Percentiles rank a stretch among this genome's conserved stretches.
Conservation (phyloP, 768 basidiomycete genomes). For the Leccinum uliginosum region DNA sequence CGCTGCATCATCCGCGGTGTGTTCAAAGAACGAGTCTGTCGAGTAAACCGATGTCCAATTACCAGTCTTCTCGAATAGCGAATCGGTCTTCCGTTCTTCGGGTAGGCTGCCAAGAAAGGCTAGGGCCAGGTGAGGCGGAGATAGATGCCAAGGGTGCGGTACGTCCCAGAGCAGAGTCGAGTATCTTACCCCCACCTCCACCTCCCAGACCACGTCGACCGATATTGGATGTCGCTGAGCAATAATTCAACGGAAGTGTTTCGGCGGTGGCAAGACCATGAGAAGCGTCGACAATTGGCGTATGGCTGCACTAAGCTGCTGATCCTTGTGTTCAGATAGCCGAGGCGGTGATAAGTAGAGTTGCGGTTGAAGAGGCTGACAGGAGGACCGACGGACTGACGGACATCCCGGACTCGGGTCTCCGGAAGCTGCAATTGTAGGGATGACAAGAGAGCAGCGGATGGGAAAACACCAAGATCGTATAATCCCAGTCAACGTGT, state of each 20-base stretch:
- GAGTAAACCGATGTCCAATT: slow-evolving; percentile 43
- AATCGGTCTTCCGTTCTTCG: slow-evolving; percentile 35
- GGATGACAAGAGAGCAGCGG: slow-evolving; percentile 32
- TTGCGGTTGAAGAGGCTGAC: too few species aligned
- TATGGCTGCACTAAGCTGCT: slow-evolving; percentile 58
- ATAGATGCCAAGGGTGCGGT: slow-evolving; percentile 58
- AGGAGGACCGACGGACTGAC: slow-evolving; percentile 61
- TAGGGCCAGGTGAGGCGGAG: slow-evolving; percentile 59
- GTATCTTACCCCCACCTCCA: slow-evolving; percentile 91
- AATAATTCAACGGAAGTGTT: slow-evolving; percentile 63
- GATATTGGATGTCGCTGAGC: slow-evolving; percentile 50
- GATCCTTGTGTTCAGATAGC: slow-evolving; percentile 55
- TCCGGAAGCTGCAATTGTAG: slow-evolving; percentile 47
- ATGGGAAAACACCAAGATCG: too few species aligned
- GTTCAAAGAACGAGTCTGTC: slow-evolving; percentile 45
- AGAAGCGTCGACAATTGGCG: slow-evolving; percentile 50
- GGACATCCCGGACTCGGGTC: slow-evolving; percentile 62
- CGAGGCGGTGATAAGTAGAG: slow-evolving; percentile 47
- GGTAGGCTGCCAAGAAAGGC: slow-evolving; percentile 22
- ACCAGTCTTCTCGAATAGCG: slow-evolving; percentile 61
- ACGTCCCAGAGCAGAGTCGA: slow-evolving; percentile 52
- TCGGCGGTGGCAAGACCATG: slow-evolving; percentile 56
- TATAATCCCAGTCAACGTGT: too few species aligned
- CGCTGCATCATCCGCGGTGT: slow-evolving; percentile 32
- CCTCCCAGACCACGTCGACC: slow-evolving; percentile 71